Conservation (phyloP, 371 early-diverging fungal species). For the Apophysomyces ossiformis region DNA sequence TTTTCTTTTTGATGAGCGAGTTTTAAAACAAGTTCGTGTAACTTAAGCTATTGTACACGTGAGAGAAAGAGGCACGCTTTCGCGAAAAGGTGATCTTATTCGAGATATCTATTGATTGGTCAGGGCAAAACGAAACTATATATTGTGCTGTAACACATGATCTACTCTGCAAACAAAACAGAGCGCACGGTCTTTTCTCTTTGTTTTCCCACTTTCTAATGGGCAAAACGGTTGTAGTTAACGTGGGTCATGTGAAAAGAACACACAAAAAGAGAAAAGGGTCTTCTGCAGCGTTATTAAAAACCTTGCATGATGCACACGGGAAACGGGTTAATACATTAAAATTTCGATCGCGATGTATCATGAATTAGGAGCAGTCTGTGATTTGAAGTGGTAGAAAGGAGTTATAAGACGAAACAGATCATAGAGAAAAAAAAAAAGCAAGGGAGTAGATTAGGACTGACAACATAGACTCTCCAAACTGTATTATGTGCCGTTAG, state of each 20-base stretch:
- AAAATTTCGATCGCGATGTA: slow-evolving; percentile 4
- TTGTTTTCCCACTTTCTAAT: slow-evolving; percentile 23
- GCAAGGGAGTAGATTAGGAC: background rate
- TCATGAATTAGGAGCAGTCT: slow-evolving; percentile 6
- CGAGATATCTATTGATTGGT: no score
- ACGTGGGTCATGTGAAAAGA: no score
- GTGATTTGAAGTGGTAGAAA: background rate
- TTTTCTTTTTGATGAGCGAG: background rate
- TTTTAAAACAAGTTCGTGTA: slow-evolving; percentile 1
- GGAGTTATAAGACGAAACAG: slow-evolving; percentile 1
- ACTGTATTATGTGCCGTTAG: background rate
- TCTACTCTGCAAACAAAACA: slow-evolving; percentile 44
- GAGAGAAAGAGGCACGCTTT: no score
- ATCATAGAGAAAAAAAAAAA: slow-evolving; percentile 18
- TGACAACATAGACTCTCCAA: background rate
- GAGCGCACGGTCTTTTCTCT: slow-evolving; percentile 35
- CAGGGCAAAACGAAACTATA: no score
- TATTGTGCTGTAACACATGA: background rate
- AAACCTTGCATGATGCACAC: slow-evolving; percentile 9
- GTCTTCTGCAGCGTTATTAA: background rate
- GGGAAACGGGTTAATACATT: slow-evolving; percentile 4
- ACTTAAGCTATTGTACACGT: no score
- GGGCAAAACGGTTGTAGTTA: no score
- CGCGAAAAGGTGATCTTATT: no score
- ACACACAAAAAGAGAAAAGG: background rate